phyloP scores from a whole-genome alignment of 352 stramenopile genomes.

The Lagenidium giganteum region DNA sequence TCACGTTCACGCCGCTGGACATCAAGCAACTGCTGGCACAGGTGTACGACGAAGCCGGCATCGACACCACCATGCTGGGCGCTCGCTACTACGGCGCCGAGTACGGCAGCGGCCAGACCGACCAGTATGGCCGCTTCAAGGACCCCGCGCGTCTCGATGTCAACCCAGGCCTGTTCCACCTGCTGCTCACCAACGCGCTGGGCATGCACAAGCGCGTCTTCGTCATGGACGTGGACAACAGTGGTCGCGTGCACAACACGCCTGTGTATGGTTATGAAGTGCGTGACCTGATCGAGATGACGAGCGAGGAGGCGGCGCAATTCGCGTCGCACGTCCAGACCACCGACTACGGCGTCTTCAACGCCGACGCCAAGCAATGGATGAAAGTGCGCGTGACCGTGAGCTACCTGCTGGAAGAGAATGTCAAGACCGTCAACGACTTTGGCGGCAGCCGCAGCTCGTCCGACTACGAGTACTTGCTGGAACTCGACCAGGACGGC shows the following conservation, averaged over 20 bases:
- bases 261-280: no score
- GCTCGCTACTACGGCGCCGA: constrained; percentile 3
- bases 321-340: constrained; percentile 60
- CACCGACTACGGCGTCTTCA: constrained; percentile 37
- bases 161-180: no score
- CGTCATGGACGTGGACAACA: constrained; percentile 6
- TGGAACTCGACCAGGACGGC: constrained; percentile 51
- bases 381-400: no score
- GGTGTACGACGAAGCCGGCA: constrained; percentile 8
- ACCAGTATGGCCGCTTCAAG: constrained; percentile 5
- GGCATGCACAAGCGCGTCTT: constrained; percentile 6
- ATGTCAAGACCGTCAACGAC: constrained; percentile 33
- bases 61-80: constrained; percentile 5
- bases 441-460: constrained; percentile 42
- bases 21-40: constrained; percentile 23
- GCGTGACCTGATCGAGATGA: no score
- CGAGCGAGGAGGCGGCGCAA: no score
- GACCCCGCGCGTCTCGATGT: constrained; percentile 4
- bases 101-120: no score
- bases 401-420: no score
- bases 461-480: constrained; percentile 61
- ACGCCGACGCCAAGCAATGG: no score
- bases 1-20: constrained; percentile 7
- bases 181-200: no score
- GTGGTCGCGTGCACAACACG: constrained; percentile 9